These are phyloP conservation scores for Boechera retrofracta DNA, from an alignment of 345 rosid species.

Conservation along the genomic window DNA sequence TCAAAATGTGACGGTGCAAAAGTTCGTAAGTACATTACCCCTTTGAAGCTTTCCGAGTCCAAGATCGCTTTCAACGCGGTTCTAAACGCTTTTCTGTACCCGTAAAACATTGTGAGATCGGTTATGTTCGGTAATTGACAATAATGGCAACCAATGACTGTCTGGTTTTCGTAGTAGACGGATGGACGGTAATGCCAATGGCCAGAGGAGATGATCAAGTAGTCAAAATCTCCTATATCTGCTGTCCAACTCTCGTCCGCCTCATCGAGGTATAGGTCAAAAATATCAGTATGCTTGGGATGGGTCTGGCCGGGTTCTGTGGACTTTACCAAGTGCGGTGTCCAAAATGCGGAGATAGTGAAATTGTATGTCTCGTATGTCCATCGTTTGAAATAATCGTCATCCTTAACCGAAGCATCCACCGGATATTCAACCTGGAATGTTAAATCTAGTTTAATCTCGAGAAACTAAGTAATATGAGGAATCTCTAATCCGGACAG, in stretches of 20 bases:
- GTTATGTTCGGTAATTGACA: slow-evolving; percentile 60
- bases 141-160: slow-evolving; percentile 63
- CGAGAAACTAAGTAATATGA: background rate
- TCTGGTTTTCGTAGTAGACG: slow-evolving; percentile 55
- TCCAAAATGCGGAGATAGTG: slow-evolving; percentile 71
- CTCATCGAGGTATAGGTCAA: slow-evolving; percentile 71
- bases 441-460: background rate
- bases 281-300: slow-evolving; percentile 54
- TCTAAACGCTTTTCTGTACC: slow-evolving; percentile 65
- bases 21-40: slow-evolving; percentile 66
- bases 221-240: slow-evolving; percentile 62
- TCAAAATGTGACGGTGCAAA: slow-evolving; percentile 85
- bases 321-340: slow-evolving; percentile 65
- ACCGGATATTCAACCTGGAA: slow-evolving; percentile 77
- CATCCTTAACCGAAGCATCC: slow-evolving; percentile 60
- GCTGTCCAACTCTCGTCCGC: slow-evolving; percentile 60
- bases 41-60: slow-evolving; percentile 56
- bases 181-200: slow-evolving; percentile 86
- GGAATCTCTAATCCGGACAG: background rate
- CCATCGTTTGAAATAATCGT: slow-evolving; percentile 71
- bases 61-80: slow-evolving; percentile 73
- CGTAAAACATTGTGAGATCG: slow-evolving; percentile 65
- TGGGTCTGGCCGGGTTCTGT: slow-evolving; percentile 47
- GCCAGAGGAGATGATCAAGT: slow-evolving; percentile 69
- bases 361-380: slow-evolving; percentile 71